Evolutionary conservation across 2,329 filamentous ascomycete species (phyloP), one percentile per base, ranked within the genome.

Genomic region (Cadophora malorum): DNA sequence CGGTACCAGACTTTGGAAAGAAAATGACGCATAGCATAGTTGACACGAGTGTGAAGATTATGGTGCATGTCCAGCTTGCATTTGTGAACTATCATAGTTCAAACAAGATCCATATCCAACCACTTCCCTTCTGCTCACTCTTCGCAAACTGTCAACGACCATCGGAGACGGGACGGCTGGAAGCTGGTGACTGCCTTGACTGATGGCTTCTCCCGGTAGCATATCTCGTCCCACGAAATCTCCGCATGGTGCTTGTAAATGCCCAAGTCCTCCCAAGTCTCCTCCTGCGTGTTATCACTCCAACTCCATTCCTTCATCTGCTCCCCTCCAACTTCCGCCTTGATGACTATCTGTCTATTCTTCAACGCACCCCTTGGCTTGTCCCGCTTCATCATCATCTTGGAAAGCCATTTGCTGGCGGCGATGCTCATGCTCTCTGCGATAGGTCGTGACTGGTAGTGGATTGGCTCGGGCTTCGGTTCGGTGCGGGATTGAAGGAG

Each of bases 321-420:
- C n/a, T 49, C 6, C 1, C 19, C 10, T 7, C 45, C 19, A 21
- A n/a, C 2, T 10, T 49, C 45, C 45, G n/a, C 45, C 45, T 21
- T 49, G n/a, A 49, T 49, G 6, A 21, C n/a, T 2, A 21, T 21
- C 4, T 49, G 6, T 21, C 45, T 49, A 19, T 49, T 49, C 19
- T 49, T 49, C 45, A n/a, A 9, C 45, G 19, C n/a, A 21, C 45
- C 45, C 9, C 45, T 49, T 49, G 45, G 19, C 45, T 49, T 49
- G n/a, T 49, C 45, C n/a, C 45, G 45, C 45, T 49, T 49, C 45
- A 49, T 21, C 45, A 49, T 49, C 45, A 21, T n/a, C 45, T n/a
- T 21, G 6, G 45, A n/a, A 21, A 49, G 19, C 45, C 45, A 49
- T 49, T 21, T 49, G 19, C 45, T 49, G 19, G 45, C 45, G n/a